phyloP scores from a whole-genome alignment of 1,284 basidiomycete genomes.

The Apiotrichum gamsii region DNA sequence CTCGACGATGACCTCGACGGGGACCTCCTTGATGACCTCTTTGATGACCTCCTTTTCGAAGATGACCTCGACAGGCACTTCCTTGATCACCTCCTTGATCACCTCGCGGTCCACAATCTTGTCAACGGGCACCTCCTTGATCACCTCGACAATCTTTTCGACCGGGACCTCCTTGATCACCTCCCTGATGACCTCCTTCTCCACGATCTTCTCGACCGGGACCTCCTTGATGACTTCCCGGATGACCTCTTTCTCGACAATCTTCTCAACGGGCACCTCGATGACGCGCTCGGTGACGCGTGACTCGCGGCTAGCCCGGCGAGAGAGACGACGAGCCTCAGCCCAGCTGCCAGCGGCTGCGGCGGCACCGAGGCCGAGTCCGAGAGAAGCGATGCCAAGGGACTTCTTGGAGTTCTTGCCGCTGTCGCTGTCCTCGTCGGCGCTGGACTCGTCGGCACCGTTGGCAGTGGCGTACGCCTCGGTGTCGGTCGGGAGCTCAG shows the following conservation, averaged over 20 bases:
- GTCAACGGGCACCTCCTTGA: conserved; percentile 41
- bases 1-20: conserved; percentile 27
- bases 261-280: conserved; percentile 44
- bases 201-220: conserved; percentile 47
- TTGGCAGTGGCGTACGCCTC: conserved; percentile 40
- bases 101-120: conserved; percentile 38
- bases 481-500: conserved; percentile 55
- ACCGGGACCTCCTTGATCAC: conserved; percentile 33
- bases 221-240: conserved; percentile 27
- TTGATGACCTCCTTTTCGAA: conserved; percentile 28
- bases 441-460: conserved; percentile 40
- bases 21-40: conserved; percentile 41
- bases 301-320: conserved; percentile 8
- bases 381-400: conserved; percentile 6
- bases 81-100: conserved; percentile 34
- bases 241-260: conserved; percentile 20
- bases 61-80: conserved; percentile 27
- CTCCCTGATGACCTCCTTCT: too few relatives aligned
- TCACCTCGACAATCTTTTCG: conserved; percentile 20
- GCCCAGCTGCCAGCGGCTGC: conserved; percentile 28
- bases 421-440: conserved; percentile 54
- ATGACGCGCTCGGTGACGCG: conserved; percentile 35
- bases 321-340: conserved; percentile 19
- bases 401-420: conserved; percentile 33
- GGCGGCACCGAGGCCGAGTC: conserved; percentile 19